Evolutionary conservation across 2,329 filamentous ascomycete species (phyloP), one percentile per base, ranked within the genome.

Genomic region (Parastagonospora avenae): DNA sequence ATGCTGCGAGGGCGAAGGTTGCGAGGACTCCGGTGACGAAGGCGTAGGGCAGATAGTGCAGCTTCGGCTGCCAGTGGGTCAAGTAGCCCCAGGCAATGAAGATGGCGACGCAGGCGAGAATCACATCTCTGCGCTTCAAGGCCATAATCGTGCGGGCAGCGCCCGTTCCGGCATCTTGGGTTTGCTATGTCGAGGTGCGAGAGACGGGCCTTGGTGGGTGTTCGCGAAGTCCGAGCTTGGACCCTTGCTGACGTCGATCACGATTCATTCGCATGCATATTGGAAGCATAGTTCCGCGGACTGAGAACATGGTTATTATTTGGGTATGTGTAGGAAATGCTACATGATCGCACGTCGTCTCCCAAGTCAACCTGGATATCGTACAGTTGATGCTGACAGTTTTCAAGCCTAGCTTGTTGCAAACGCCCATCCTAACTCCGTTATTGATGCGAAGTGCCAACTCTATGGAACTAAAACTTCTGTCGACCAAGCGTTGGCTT

Each of bases 51-150:
- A 90, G 81, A 82, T 90, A 96, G 73, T 91, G 91, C 60, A 97
- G 79, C 52, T 86, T 78, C 28, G 93, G 92, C 65, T 92, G 80
- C 87, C 89, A 95, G 77, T 89, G 87, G 62, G 91, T 87, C 53
- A 88, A 83, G 73, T 92, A 88, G 56, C 90, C 90, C 93, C 93
- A 97, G 71, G 91, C 88, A 72, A 97, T 80, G 75, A 96, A 91
- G 73, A 81, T 83, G 74, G 82, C 85, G 72, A 88, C 74, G 73
- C 82, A 83, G 73, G 86, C 85, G 75, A 89, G 74, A 72, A 85
- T 81, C 74, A 87, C 81, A 83, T 92, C 83, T 70, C 72, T 71
- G 81, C 84, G 85, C 78, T 85, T 84, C 80, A 85, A 85, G 78
- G 91, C 81, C 81, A 85, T 86, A 88, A 89, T 78, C 72, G 70